phyloP scores from a whole-genome alignment of 345 rosid species.

The Combretum micranthum region DNA sequence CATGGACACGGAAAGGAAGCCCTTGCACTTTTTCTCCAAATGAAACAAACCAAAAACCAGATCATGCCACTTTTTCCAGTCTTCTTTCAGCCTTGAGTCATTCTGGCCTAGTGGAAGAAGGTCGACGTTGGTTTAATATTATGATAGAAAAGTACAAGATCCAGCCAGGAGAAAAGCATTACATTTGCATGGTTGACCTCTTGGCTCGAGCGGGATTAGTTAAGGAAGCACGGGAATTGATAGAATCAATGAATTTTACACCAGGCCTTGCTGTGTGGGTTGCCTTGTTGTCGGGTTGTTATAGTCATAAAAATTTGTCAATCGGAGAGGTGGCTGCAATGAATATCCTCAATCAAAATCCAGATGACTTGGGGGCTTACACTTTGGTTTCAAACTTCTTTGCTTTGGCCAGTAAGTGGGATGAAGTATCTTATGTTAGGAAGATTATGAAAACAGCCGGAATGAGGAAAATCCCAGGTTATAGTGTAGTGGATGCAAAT shows the following conservation, averaged over 20 bases:
- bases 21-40: constrained; percentile 40
- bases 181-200: constrained; percentile 66
- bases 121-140: constrained; percentile 44
- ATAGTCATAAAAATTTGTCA: constrained; percentile 33
- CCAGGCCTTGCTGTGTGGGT: constrained; percentile 56
- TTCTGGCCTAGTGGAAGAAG: constrained; percentile 58
- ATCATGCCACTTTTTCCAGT: constrained; percentile 60
- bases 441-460: constrained; percentile 47
- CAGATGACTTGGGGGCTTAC: constrained; percentile 51
- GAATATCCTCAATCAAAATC: constrained; percentile 46
- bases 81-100: constrained; percentile 74
- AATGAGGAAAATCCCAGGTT: constrained; percentile 60
- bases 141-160: constrained; percentile 41
- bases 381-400: constrained; percentile 63
- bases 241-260: constrained; percentile 36
- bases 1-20: constrained; percentile 68
- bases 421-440: constrained; percentile 47
- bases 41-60: constrained; percentile 44
- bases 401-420: constrained; percentile 51
- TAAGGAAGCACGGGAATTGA: constrained; percentile 51
- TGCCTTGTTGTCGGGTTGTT: constrained; percentile 77
- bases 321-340: constrained; percentile 58
- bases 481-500: constrained; percentile 48
- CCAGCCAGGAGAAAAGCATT: constrained; percentile 57
- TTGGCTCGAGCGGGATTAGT: constrained; percentile 60